Conservation (phyloP, 2,329 filamentous ascomycete genomes). For the Eurotiales sp. region DNA sequence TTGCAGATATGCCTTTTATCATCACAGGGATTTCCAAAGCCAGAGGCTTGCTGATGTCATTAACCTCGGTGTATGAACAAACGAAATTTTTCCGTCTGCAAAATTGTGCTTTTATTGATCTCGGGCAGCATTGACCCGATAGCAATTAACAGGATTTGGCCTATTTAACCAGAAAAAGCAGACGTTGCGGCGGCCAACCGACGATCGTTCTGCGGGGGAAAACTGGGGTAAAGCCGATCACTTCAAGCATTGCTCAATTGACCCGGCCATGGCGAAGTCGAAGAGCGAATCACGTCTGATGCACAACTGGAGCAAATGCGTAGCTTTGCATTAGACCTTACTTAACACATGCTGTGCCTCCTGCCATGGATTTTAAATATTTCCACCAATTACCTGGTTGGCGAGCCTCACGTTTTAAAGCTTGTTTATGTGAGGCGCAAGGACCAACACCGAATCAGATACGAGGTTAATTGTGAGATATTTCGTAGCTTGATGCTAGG, state of each 20-base stretch:
- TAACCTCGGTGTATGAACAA: not conserved
- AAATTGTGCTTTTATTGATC: not conserved
- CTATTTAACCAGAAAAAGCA: not conserved
- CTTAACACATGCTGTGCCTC: not conserved
- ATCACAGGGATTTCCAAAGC: not conserved
- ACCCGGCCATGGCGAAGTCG: not conserved
- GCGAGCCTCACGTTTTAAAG: not conserved
- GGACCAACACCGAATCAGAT: not conserved
- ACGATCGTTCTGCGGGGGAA: slow-evolving; percentile 11
- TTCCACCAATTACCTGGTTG: slow-evolving; percentile 17
- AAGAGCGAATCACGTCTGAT: not conserved
- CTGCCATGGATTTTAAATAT: slow-evolving; percentile 7
- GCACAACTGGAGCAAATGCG: no score
- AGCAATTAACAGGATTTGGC: not conserved
- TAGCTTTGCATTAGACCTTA: not conserved
- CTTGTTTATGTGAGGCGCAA: not conserved
- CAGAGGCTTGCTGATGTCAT: not conserved
- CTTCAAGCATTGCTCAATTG: slow-evolving; percentile 9
- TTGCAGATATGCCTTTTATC: not conserved
- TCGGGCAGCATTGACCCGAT: slow-evolving; percentile 9
- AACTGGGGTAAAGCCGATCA: slow-evolving; percentile 6
- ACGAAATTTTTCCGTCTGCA: not conserved
- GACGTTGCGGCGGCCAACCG: no score
- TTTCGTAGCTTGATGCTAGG: not conserved
- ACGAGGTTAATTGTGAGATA: not conserved